phyloP scores from a whole-genome alignment of 1,284 basidiomycete species.

The Sparassis latifolia region DNA sequence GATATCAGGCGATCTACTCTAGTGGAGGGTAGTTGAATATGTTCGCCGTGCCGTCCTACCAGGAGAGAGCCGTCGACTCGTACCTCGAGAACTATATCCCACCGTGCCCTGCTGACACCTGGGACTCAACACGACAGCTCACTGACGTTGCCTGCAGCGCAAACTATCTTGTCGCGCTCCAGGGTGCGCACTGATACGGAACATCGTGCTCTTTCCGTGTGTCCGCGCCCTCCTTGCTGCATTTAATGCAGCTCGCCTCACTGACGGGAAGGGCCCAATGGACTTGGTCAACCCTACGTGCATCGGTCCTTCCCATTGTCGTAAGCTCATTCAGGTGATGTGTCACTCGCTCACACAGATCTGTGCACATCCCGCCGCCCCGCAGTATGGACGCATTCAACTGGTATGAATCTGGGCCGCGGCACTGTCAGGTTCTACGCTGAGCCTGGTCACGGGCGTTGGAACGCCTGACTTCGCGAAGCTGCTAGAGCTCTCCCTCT shows the following conservation, averaged over 20 bases:
- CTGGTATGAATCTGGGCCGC: conserved; percentile 9
- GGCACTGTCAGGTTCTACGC: conserved; percentile 11
- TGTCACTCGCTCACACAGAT: conserved; percentile 10
- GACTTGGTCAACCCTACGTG: conserved; percentile 49
- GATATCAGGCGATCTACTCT: conserved; percentile 3
- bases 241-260: conserved; percentile 50
- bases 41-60: conserved; percentile 26
- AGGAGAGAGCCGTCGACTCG: conserved; percentile 13
- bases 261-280: conserved; percentile 33
- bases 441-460: conserved; percentile 19
- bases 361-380: conserved; percentile 14
- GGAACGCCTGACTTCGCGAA: conserved; percentile 19
- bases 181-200: conserved; percentile 34
- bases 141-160: conserved; percentile 15
- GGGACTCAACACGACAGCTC: conserved; percentile 18
- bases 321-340: not conserved
- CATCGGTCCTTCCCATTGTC: not conserved
- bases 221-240: conserved; percentile 43
- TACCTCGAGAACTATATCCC: conserved; percentile 13
- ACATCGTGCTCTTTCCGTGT: conserved; percentile 21
- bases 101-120: conserved; percentile 3
- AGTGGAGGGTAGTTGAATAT: conserved; percentile 24
- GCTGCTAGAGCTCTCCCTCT: conserved; percentile 1
- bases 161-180: conserved; percentile 12
- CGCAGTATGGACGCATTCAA: conserved; percentile 23